phyloP scores from a whole-genome alignment of 805 yeast species.

The Candida michaelii region DNA sequence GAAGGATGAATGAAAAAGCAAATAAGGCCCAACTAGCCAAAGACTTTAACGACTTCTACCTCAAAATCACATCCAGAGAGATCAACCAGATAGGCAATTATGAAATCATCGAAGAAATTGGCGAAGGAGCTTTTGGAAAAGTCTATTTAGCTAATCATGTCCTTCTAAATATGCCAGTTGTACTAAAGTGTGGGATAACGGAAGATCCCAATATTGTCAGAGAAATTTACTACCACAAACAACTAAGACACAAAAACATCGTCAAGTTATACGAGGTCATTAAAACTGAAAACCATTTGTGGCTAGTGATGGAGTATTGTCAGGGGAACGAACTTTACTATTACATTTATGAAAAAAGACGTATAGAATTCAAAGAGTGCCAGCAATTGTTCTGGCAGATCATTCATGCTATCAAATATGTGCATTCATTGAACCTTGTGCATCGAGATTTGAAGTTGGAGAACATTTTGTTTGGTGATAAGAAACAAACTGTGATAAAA shows the following conservation, averaged over 20 bases:
- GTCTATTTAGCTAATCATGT: constrained; percentile 83
- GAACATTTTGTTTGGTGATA: constrained; percentile 60
- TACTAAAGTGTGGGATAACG: constrained; percentile 75
- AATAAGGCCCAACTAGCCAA: constrained; percentile 56
- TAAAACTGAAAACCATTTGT: constrained; percentile 73
- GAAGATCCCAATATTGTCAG: constrained; percentile 84
- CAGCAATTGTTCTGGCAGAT: constrained; percentile 62
- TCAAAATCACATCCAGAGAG: constrained; percentile 43
- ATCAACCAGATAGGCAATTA: constrained; percentile 79
- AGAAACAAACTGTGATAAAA: constrained; percentile 60
- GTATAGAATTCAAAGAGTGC: constrained; percentile 52
- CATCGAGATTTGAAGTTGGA: constrained; percentile 87
- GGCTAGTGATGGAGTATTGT: constrained; percentile 90
- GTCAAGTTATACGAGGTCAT: constrained; percentile 84
- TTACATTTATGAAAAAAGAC: constrained; percentile 52
- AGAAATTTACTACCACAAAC: constrained; percentile 86
- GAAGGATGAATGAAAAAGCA: constrained; percentile 42
- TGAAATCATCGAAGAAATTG: constrained; percentile 67
- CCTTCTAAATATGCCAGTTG: constrained; percentile 70
- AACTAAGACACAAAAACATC: constrained; percentile 79
- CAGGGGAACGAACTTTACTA: constrained; percentile 77
- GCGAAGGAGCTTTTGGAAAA: constrained; percentile 91
- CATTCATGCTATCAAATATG: constrained; percentile 64
- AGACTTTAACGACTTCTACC: constrained; percentile 60
- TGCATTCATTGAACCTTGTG: constrained; percentile 73